phyloP scores from a whole-genome alignment of 2,329 filamentous ascomycete genomes.

The Ilyonectria destructans region DNA sequence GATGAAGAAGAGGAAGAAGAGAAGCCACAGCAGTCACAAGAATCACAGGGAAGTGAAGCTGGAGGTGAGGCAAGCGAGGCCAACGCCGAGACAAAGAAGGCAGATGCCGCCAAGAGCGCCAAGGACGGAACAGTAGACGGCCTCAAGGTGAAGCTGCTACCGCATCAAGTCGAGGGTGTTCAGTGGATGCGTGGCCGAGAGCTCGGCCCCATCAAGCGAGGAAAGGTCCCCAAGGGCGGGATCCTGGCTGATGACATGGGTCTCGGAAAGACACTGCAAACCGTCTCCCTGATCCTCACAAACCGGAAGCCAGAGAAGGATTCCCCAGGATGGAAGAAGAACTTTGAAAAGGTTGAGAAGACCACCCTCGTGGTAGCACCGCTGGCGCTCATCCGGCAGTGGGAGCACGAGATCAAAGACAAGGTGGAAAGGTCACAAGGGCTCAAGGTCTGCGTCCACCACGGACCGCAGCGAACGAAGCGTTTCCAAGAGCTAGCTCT shows the following conservation, averaged over 20 bases:
- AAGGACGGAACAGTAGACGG: conserved; percentile 78
- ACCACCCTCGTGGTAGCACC: conserved; percentile 94
- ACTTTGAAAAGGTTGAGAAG: conserved; percentile 80
- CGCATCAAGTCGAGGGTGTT: conserved; percentile 94
- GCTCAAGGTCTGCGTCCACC: conserved; percentile 90
- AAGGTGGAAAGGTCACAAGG: conserved; percentile 81
- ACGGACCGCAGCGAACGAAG: conserved; percentile 90
- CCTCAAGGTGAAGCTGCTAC: conserved; percentile 88
- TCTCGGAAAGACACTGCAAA: conserved; percentile 95
- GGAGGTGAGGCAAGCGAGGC: conserved; percentile 37
- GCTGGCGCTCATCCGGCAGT: conserved; percentile 94
- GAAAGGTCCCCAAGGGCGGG: conserved; percentile 88
- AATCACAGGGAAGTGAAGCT: conserved; percentile 38
- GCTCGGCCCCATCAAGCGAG: conserved; percentile 86
- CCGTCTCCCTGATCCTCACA: conserved; percentile 88
- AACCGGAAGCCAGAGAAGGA: conserved; percentile 80
- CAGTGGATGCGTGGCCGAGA: conserved; percentile 97
- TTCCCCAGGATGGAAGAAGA: conserved; percentile 75
- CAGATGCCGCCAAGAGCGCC: conserved; percentile 49
- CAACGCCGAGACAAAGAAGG: conserved; percentile 31
- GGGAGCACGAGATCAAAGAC: conserved; percentile 93
- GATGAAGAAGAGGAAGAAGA: conserved; percentile 63
- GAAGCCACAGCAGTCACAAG: conserved; percentile 18
- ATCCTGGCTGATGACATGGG: conserved; percentile 99
- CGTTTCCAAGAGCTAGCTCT: conserved; percentile 81